These are phyloP conservation scores for Musa troglodytarum DNA, from an alignment of 176 grass and related monocot genomes.

Conservation along the genomic window DNA sequence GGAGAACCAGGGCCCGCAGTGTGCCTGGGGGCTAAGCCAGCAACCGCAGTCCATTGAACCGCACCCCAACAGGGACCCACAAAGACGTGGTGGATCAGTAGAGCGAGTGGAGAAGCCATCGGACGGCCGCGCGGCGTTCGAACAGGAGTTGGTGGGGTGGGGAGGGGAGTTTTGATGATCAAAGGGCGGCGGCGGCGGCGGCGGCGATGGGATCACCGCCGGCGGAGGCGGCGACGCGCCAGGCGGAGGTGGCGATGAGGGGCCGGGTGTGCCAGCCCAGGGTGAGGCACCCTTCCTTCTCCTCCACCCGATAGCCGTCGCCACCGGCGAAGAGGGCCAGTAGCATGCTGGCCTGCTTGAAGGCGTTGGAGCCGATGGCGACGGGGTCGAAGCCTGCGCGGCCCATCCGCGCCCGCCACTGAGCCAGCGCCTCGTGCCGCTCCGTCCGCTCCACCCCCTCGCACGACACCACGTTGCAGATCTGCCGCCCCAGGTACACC, in stretches of 20 bases:
- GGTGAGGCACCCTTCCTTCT: conserved; percentile 14
- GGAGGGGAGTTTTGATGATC: no score
- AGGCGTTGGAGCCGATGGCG: conserved; percentile 9
- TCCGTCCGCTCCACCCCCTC: conserved; percentile 12
- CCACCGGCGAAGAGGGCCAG: background rate
- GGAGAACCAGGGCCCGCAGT: no score
- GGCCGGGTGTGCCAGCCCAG: conserved; percentile 20
- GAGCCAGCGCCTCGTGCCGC: conserved; percentile 29
- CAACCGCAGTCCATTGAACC: no score
- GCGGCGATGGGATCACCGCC: background rate
- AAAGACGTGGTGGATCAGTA: no score
- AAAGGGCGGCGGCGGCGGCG: background rate
- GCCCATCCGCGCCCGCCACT: conserved; percentile 22
- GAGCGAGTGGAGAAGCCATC: no score
- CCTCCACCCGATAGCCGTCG: background rate
- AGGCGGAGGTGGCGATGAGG: conserved; percentile 27
- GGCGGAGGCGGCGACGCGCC: conserved; percentile 5
- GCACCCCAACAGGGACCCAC: no score
- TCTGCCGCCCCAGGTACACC: conserved; percentile 24
- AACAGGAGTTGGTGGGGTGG: no score
- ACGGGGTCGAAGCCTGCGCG: conserved; percentile 20
- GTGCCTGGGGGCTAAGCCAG: no score
- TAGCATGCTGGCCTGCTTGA: background rate
- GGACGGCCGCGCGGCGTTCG: no score
- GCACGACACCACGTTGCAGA: conserved; percentile 19